Percentiles rank a stretch among this genome's conserved stretches.
Evolutionary conservation across 495 filamentous ascomycete species (phyloP).

Genomic region (Friedmanniomyces simplex): DNA sequence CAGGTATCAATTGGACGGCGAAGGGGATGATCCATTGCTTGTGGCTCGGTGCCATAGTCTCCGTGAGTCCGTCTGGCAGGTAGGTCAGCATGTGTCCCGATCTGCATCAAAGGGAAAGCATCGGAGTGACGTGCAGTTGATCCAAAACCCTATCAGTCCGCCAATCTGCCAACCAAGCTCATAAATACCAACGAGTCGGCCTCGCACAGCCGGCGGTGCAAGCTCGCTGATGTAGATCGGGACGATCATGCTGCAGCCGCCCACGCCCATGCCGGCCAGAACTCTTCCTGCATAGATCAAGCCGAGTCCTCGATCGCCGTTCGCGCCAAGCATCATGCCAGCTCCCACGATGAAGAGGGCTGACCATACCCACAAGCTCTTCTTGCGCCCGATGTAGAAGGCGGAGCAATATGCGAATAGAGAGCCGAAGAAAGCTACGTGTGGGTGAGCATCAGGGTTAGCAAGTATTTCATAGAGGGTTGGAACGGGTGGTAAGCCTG

Average conservation of each 20-base stretch:
- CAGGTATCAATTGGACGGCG: slow-evolving; percentile 47
- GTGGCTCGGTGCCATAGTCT: slow-evolving; percentile 35
- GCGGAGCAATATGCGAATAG: slow-evolving; percentile 39
- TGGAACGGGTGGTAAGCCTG: too few species aligned
- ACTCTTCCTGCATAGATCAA: neutral
- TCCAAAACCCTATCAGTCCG: slow-evolving; percentile 64
- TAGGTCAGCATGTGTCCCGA: slow-evolving; percentile 38
- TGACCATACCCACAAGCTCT: slow-evolving; percentile 43
- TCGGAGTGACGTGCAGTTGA: slow-evolving; percentile 38
- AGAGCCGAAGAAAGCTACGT: slow-evolving; percentile 11
- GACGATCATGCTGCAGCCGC: slow-evolving; percentile 32
- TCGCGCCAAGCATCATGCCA: slow-evolving; percentile 53
- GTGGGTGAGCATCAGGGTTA: neutral
- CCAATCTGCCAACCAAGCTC: slow-evolving; percentile 66
- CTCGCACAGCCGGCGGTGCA: slow-evolving; percentile 45
- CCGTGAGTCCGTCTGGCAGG: slow-evolving; percentile 42
- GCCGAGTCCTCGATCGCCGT: slow-evolving; percentile 44
- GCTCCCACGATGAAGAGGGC: slow-evolving; percentile 53
- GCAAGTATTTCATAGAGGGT: too few species aligned
- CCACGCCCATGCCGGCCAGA: slow-evolving; percentile 27
- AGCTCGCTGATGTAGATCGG: slow-evolving; percentile 51
- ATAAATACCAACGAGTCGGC: slow-evolving; percentile 52
- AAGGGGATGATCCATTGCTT: slow-evolving; percentile 49
- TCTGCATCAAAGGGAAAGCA: neutral
- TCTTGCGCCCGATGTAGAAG: slow-evolving; percentile 48